These are phyloP conservation scores for Carex arenaria DNA, from an alignment of 202 grass and related monocot species.

Conservation along the genomic window DNA sequence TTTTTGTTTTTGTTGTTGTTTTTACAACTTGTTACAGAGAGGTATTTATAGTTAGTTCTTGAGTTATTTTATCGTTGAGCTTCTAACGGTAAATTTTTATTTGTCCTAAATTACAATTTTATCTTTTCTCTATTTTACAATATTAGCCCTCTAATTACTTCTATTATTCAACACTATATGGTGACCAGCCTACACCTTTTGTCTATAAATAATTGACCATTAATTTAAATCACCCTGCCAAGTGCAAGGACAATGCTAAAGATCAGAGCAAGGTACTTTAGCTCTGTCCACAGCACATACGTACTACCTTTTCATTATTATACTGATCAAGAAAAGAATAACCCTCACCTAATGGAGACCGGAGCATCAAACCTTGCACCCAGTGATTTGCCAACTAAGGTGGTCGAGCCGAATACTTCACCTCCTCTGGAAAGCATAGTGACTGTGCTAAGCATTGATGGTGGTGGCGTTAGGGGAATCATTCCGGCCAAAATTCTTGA, in stretches of 20 bases:
- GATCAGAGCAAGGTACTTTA: neutral
- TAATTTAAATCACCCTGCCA: neutral
- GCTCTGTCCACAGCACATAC: neutral
- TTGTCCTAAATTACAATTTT: too few relatives aligned
- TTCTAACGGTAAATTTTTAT: too few relatives aligned
- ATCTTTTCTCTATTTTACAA: too few relatives aligned
- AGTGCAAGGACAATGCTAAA: neutral
- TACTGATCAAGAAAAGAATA: neutral
- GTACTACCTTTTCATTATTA: neutral
- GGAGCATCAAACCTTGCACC: neutral
- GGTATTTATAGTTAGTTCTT: too few relatives aligned
- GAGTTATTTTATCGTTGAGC: too few relatives aligned
- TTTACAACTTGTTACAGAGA: too few relatives aligned
- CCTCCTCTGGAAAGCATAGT: slow-evolving; percentile 27
- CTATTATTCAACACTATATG: too few relatives aligned
- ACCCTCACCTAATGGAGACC: neutral
- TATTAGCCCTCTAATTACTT: too few relatives aligned
- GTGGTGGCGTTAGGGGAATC: slow-evolving; percentile 49
- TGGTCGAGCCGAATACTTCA: neutral
- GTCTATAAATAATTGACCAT: neutral
- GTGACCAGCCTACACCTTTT: neutral
- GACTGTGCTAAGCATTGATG: slow-evolving; percentile 47
- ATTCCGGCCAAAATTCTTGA: slow-evolving; percentile 41
- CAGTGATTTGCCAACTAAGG: neutral
- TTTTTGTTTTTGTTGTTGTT: too few relatives aligned